Evolutionary conservation across 2,329 filamentous ascomycete species (phyloP), one percentile per base, ranked within the genome.

Genomic region (Trichoderma brevicompactum): DNA sequence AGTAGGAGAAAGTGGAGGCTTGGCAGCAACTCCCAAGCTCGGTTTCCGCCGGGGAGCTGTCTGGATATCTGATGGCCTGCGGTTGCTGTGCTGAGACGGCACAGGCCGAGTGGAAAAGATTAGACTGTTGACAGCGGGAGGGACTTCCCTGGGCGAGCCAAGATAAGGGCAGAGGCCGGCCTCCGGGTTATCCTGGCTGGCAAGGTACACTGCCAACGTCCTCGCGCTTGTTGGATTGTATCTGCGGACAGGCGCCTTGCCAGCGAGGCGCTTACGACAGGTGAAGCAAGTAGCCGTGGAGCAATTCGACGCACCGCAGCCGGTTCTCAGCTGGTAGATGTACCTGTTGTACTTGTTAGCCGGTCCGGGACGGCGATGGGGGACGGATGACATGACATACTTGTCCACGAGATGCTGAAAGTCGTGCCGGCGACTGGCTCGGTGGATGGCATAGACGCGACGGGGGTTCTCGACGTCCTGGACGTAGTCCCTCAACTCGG

Each of bases 161-260:
- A 87, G 74, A 23, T 79, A 74, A 1, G 82, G 82, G 56, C 92
- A 96, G 0, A 96, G 79, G 2, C 85, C 87, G 65, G 79, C 82
- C 68, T 92, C 88, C 0, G 92, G 87, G 69, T 95, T 87, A 71
- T 94, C 90, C 73, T 92, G 88, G 72, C 89, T 91, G 9, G 92
- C 92, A 58, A 96, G 83, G 72, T 91, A 92, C 64, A 92, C 86
- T 12, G 93, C 93, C 38, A 97, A 79, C 1, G 91, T 92, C 71
- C 92, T 86, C 8, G 93, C 92, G 72, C 92, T 96, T 52, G 92
- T 87, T 23, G 89, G 85, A 65, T 90, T 96, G 72, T 94, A 95
- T 72, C 89, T 85, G 67, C 92, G 88, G 70, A 92, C 85, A 2
- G 92, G 92, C 0, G 85, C 85, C 68, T 87, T 86, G 40, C 84